These are phyloP conservation scores for Penicillium malachiteum DNA, from an alignment of 495 filamentous ascomycete species.

Conservation along the genomic window DNA sequence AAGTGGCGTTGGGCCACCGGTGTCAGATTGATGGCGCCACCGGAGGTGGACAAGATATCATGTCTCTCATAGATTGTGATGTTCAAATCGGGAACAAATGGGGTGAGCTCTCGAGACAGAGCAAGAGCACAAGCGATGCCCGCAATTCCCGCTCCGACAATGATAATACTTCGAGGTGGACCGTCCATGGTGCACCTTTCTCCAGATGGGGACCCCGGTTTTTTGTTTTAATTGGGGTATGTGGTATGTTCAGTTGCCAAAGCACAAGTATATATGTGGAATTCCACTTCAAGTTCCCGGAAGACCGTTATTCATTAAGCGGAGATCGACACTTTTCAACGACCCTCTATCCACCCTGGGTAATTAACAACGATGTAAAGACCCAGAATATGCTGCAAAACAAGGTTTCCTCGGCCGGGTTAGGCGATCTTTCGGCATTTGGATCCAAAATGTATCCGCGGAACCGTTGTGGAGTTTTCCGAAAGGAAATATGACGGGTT, in stretches of 20 bases:
- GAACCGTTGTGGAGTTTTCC: constrained; percentile 14
- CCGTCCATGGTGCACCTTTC: constrained; percentile 7
- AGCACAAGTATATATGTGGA: no score
- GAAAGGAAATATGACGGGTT: neutral
- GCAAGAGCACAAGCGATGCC: constrained; percentile 56
- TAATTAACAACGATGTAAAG: constrained; percentile 1
- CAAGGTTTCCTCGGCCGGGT: constrained; percentile 22
- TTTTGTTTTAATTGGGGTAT: no score
- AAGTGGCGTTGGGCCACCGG: constrained; percentile 60
- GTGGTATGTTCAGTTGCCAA: no score
- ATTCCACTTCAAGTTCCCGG: no score
- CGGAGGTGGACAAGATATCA: constrained; percentile 53
- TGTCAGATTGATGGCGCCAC: constrained; percentile 62
- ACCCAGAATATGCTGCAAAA: neutral
- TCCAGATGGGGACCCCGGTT: no score
- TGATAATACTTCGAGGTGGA: constrained; percentile 38
- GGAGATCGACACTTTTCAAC: neutral
- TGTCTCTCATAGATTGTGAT: constrained; percentile 60
- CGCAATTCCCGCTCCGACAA: constrained; percentile 58
- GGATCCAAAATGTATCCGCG: constrained; percentile 6
- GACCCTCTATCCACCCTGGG: neutral
- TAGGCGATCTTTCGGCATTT: constrained; percentile 28
- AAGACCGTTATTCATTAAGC: neutral
- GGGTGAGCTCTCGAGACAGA: constrained; percentile 46
- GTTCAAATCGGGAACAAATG: constrained; percentile 40